A percentile compares a stretch with the other conserved stretches of the same genome.
These are phyloP conservation scores for Clitocybe nebularis DNA, from an alignment of 1,284 basidiomycete species.

Conservation along the genomic window DNA sequence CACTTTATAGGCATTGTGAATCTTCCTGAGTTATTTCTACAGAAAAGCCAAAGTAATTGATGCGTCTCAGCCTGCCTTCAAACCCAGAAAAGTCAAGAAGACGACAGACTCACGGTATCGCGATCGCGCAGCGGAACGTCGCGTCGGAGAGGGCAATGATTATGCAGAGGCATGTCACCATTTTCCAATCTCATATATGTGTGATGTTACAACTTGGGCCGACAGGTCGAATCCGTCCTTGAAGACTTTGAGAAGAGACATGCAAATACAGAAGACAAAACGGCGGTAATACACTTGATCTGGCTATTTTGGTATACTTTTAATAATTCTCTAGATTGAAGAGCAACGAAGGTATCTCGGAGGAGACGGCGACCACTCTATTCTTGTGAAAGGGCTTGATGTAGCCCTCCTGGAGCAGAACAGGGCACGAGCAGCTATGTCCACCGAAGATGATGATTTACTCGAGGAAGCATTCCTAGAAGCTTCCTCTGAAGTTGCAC, in stretches of 20 bases:
- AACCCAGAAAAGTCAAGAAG: conserved; percentile 74
- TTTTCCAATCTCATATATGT: background rate
- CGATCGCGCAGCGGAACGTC: conserved; percentile 67
- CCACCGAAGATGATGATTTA: conserved; percentile 63
- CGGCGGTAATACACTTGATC: conserved; percentile 40
- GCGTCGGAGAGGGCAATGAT: conserved; percentile 59
- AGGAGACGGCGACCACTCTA: conserved; percentile 82
- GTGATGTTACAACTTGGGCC: conserved; percentile 1
- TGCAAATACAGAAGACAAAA: conserved; percentile 49
- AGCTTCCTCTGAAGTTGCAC: conserved; percentile 24
- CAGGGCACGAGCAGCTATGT: conserved; percentile 57
- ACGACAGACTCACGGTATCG: conserved; percentile 49
- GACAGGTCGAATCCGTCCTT: conserved; percentile 79
- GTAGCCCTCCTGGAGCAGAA: conserved; percentile 82
- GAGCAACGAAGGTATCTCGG: conserved; percentile 79
- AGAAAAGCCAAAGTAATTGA: conserved; percentile 30
- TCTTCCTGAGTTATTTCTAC: conserved; percentile 6
- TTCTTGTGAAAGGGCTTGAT: conserved; percentile 90
- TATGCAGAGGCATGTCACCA: conserved; percentile 54
- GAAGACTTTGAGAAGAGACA: conserved; percentile 75
- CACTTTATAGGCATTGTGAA: conserved; percentile 3
- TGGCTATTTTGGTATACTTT: conserved; percentile 1
- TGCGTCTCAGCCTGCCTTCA: conserved; percentile 57
- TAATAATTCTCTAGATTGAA: conserved; percentile 51
- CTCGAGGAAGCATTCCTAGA: conserved; percentile 72